phyloP scores from a whole-genome alignment of 1,284 basidiomycete species.

The Tylopilus sp. region DNA sequence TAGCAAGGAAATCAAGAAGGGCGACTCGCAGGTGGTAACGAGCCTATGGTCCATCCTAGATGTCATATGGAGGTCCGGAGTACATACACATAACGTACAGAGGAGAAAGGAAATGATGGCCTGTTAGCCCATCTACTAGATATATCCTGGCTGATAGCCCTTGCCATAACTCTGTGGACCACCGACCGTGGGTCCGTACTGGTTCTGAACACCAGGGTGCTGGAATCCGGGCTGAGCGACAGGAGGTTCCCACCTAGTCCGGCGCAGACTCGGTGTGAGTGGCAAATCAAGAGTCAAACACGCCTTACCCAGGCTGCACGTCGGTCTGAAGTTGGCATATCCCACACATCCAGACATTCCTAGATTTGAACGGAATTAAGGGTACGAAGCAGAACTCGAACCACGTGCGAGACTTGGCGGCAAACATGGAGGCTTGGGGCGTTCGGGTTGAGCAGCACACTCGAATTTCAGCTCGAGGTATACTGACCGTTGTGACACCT shows the following conservation, averaged over 20 bases:
- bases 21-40: slow-evolving; percentile 2
- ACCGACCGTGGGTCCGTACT: slow-evolving; percentile 11
- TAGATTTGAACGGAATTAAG: slow-evolving; percentile 44
- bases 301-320: slow-evolving; percentile 43
- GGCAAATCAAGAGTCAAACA: too few relatives aligned
- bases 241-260: slow-evolving; percentile 44
- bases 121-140: slow-evolving; percentile 14
- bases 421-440: slow-evolving; percentile 40
- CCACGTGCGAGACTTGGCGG: slow-evolving; percentile 49
- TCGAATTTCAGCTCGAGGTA: background rate
- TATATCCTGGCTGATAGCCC: slow-evolving; percentile 32
- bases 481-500: slow-evolving; percentile 46
- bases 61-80: too few relatives aligned
- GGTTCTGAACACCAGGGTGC: slow-evolving; percentile 22
- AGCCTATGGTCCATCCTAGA: too few relatives aligned
- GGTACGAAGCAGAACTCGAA: slow-evolving; percentile 52
- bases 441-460: background rate
- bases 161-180: slow-evolving; percentile 12
- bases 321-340: slow-evolving; percentile 49
- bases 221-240: slow-evolving; percentile 33
- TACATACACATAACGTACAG: slow-evolving; percentile 7
- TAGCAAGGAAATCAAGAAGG: slow-evolving; percentile 5
- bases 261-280: too few relatives aligned
- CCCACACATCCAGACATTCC: slow-evolving; percentile 48
- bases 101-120: background rate